These are phyloP conservation scores for Aspergillus fumigatiaffinis DNA, from an alignment of 2,329 filamentous ascomycete species.

Conservation along the genomic window DNA sequence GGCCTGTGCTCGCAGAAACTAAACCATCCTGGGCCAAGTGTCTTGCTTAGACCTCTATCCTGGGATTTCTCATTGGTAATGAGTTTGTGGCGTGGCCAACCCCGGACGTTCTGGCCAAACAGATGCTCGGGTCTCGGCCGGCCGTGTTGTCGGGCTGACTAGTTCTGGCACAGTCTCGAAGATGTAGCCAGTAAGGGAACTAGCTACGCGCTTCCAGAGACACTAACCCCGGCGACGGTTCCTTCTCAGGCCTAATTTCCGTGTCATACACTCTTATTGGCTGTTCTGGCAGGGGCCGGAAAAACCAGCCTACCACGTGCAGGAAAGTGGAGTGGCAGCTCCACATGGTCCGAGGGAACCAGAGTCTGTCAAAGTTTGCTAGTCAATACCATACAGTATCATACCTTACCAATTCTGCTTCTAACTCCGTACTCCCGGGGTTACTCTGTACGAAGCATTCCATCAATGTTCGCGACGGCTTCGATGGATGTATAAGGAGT, in stretches of 20 bases:
- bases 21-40: neutral
- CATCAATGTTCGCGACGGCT: too few species aligned
- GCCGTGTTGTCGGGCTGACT: neutral
- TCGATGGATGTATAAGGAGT: neutral
- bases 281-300: slow-evolving; percentile 4
- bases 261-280: neutral
- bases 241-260: slow-evolving; percentile 5
- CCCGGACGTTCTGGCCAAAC: neutral
- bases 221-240: slow-evolving; percentile 3
- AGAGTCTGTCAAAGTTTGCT: neutral
- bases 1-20: neutral
- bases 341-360: neutral
- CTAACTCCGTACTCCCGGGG: too few species aligned
- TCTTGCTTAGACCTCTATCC: neutral
- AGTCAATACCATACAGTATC: neutral
- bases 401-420: neutral
- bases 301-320: slow-evolving; percentile 12
- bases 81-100: neutral
- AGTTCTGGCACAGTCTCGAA: neutral
- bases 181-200: neutral
- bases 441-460: neutral
- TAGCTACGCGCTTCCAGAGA: neutral
- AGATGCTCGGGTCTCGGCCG: neutral
- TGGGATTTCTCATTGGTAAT: neutral
- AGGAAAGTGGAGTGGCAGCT: neutral